A percentile compares a stretch with the other conserved stretches of the same genome.
These are phyloP conservation scores for Diaporthe sp. DNA, from an alignment of 2,329 filamentous ascomycete genomes.

Conservation along the genomic window DNA sequence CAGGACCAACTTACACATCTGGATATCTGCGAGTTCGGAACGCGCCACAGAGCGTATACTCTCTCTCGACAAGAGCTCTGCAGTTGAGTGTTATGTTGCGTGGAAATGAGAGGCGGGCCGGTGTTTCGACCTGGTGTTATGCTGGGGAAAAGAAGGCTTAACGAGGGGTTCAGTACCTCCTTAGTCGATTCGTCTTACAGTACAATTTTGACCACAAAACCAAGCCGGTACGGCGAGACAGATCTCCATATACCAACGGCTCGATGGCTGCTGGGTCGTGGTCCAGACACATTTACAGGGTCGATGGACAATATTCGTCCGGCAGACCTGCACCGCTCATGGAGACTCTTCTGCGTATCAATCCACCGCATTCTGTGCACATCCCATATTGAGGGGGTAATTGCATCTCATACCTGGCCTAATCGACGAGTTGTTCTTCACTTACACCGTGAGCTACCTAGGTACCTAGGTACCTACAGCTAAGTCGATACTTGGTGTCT, in stretches of 20 bases:
- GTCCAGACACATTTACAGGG: neutral
- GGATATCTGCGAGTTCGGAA: neutral
- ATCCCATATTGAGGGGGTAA: too few species aligned
- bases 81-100: neutral
- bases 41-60: neutral
- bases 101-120: neutral
- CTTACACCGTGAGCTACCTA: neutral
- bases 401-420: neutral
- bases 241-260: too few species aligned
- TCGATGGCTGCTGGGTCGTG: neutral
- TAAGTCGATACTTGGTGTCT: neutral
- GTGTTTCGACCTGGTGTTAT: neutral
- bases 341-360: neutral
- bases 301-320: neutral
- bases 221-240: too few species aligned
- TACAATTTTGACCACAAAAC: too few species aligned
- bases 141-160: neutral
- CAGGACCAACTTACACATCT: neutral
- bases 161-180: neutral
- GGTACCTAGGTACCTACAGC: too few species aligned
- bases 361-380: neutral
- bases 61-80: neutral
- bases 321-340: neutral
- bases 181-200: too few species aligned
- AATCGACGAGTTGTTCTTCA: neutral